A percentile compares a stretch with the other conserved stretches of the same genome.
Conservation (phyloP, 2,329 filamentous ascomycete species). For the Capronia epimyces region DNA sequence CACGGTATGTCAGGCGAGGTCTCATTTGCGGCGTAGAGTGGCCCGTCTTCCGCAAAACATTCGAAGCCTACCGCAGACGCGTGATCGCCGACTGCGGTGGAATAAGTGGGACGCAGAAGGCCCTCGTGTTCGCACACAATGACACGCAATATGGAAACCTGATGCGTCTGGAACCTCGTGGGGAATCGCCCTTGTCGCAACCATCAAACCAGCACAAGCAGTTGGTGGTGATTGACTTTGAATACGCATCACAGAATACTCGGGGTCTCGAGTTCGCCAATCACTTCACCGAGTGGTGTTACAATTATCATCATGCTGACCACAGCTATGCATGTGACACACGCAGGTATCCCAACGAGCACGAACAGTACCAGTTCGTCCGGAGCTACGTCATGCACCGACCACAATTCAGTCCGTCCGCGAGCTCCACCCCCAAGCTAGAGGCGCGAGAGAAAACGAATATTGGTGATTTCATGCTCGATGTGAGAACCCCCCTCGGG, state of each 20-base stretch:
- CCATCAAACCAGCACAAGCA: conserved; percentile 94
- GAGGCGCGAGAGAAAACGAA: conserved; percentile 33
- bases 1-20: conserved; percentile 45
- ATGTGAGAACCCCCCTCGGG: conserved; percentile 40
- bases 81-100: conserved; percentile 68
- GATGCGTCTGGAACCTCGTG: conserved; percentile 64
- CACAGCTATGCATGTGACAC: conserved; percentile 64
- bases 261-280: conserved; percentile 91
- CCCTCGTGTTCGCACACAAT: conserved; percentile 92
- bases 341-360: conserved; percentile 65
- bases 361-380: conserved; percentile 66
- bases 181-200: conserved; percentile 76
- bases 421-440: conserved; percentile 46
- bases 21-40: conserved; percentile 80
- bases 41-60: conserved; percentile 66
- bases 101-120: conserved; percentile 59
- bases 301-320: conserved; percentile 79
- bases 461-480: conserved; percentile 66
- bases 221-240: conserved; percentile 95
- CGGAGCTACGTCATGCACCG: conserved; percentile 79
- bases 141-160: conserved; percentile 99
- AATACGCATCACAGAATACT: conserved; percentile 87
- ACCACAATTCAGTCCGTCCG: conserved; percentile 57
- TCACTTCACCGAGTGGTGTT: conserved; percentile 96
- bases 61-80: conserved; percentile 72